Evolutionary conservation across 2,329 filamentous ascomycete species (phyloP), one percentile per base, ranked within the genome.

Genomic region (Penicillium sp.): DNA sequence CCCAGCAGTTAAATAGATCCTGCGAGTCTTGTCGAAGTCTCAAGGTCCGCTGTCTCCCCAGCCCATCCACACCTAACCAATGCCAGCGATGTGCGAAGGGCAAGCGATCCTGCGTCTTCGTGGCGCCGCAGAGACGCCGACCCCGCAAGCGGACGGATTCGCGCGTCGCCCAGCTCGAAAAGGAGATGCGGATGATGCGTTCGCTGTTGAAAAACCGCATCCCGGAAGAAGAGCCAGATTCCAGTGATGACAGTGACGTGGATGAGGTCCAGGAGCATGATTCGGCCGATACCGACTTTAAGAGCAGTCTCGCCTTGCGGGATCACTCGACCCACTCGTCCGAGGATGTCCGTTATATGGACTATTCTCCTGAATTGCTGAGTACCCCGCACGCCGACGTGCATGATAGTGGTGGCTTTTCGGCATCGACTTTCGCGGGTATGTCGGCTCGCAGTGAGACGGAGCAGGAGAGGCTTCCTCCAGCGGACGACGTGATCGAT

Each of bases 111-210:
- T 74, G 71, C 37, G 53, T 73, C 49, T 74, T 74, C 47, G 68
- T 74, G 53, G 71, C 71, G 6, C 71, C 71, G 26, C 71, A 74
- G 51, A 65, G 69, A 50, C 67, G 71, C 26, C 71, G 71, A 32
- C 71, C 71, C 7, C 71, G 71, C 26, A 74, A 73, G 55, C 65
- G 71, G 35, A 74, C 71, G 3, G 71, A 74, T 50, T 72, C 71
- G 13, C 63, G 71, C 16, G 71, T 74, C 10, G 71, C 71, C 7
- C 71, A 74, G 50, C 47, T 74, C 37, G 71, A 74, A 55, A 70
- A 63, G 50, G 71, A 74, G 53, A 74, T 74, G 71, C 69, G 69
- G 10, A 64, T 70, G 55, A 73, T 74, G 71, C 71, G 71, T 37
- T 70, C 70, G 13, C 60, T 72, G 18, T 61, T 74, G 20, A 72